Evolutionary conservation across 495 filamentous ascomycete species (phyloP).

Genomic region (Jackrogersella minutella): DNA sequence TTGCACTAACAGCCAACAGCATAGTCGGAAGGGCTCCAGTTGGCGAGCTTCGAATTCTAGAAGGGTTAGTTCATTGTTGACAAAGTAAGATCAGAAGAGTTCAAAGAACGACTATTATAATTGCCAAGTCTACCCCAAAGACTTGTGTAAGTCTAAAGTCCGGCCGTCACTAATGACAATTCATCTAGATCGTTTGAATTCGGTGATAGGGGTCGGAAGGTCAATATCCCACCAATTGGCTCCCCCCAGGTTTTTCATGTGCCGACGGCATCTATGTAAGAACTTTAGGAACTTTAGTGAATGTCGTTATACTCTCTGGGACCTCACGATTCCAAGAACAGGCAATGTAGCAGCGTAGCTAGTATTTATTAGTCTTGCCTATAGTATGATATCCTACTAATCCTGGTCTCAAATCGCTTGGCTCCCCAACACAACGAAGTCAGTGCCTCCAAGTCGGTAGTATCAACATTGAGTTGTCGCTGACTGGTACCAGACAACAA

Average conservation of each 20-base stretch:
- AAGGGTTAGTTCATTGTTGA: background rate
- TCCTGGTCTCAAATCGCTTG: background rate
- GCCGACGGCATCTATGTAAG: background rate
- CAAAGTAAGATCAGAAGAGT: background rate
- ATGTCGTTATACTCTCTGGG: background rate
- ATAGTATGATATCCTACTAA: background rate
- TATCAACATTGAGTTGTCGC: background rate
- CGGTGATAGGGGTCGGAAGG: background rate
- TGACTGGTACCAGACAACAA: background rate
- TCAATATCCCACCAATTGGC: background rate
- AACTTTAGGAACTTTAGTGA: background rate
- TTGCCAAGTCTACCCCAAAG: background rate
- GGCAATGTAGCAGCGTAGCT: background rate
- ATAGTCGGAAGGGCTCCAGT: too few species aligned
- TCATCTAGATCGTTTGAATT: background rate
- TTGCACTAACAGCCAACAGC: slow-evolving; percentile 2
- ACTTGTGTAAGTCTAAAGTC: background rate
- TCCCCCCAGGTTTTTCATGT: background rate
- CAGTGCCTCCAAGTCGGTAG: background rate
- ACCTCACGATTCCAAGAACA: background rate
- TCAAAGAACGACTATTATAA: background rate
- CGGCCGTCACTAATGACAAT: background rate
- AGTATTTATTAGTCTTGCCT: too few species aligned
- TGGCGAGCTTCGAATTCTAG: background rate
- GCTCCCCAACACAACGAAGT: background rate